Conservation (phyloP, 2,329 filamentous ascomycete species). For the Trichoderma pleuroti region DNA sequence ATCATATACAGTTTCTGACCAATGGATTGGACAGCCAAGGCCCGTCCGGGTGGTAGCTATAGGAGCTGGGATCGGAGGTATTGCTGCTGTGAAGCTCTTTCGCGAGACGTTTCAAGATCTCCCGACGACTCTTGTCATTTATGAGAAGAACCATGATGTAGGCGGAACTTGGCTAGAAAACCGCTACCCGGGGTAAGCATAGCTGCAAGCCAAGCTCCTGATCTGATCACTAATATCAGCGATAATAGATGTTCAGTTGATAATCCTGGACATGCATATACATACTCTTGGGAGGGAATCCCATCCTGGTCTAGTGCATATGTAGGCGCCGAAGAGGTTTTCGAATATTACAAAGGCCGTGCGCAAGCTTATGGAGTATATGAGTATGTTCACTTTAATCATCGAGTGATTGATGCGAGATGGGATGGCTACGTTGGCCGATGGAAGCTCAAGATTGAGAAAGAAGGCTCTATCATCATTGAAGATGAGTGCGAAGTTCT, state of each 20-base stretch:
- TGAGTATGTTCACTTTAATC: background rate
- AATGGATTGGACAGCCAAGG: background rate
- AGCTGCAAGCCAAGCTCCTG: background rate
- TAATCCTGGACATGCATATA: background rate
- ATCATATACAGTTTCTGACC: background rate
- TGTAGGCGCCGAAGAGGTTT: background rate
- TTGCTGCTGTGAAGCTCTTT: background rate
- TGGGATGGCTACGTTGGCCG: background rate
- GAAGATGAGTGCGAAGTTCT: background rate
- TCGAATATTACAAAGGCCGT: background rate
- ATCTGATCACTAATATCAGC: background rate
- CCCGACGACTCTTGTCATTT: background rate
- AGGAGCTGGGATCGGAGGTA: background rate
- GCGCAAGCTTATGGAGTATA: background rate
- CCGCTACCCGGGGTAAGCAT: background rate
- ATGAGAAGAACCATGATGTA: background rate
- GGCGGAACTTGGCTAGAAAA: background rate
- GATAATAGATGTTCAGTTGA: background rate
- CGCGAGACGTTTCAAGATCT: background rate
- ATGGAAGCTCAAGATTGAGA: background rate
- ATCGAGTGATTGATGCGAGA: background rate
- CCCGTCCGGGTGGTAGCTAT: background rate
- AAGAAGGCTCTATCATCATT: background rate
- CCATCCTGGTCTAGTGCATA: background rate
- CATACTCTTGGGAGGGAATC: background rate